Base-by-base conservation (phyloP, 1,284 basidiomycete species). In the Rhodofomes roseus region DNA sequence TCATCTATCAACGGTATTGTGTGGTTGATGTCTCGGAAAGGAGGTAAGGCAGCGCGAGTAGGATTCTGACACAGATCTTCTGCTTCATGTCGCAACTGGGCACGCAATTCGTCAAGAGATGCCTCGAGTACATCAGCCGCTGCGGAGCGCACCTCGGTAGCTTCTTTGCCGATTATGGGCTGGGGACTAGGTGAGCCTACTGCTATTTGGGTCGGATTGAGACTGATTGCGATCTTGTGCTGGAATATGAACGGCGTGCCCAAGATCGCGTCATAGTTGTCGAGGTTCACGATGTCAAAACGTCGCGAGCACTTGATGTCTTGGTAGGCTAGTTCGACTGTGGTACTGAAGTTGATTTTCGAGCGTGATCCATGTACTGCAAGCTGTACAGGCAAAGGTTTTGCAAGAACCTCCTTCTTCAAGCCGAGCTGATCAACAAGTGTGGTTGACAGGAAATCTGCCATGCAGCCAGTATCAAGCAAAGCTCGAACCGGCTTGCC, bases 1-100 rank as follows among this genome's bases (percentile, higher is more conserved):
- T 72, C 66, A 43, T 79, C 72, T 7, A 76, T 74, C 8, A 79
- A 51, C 0, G 75, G 76, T 2, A 79, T 78, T 0, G 55, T 57
- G 55, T 79, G 76, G 53, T 79, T 79, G 7, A 79, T 73, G 0
- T 60, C 72, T 0, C 73, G 56, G 2, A 77, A 51, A 0, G 73
- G 77, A 0, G 72, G 76, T 14, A 77, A 48, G 0, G 61, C 59
- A 0, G 70, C 69, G 6, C 73, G 66, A 0, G 51, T 59, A 0
- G 66, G 68, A 2, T 71, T 63, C 31, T 64, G 65, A 56, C 73
- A 76, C 0, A 77, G 53, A 18, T 66, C 61, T 6, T 58, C 25
- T 0, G 70, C 71, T 2, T 72, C 63, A 3, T 69, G 31, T 11
- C 11, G 31, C 11, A 34, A 34, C 31, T 34, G 31, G 31, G 31